Percentiles rank a stretch among this genome's conserved stretches.
Evolutionary conservation across 1,284 basidiomycete species (phyloP).

Genomic region (Ganoderma sp.): DNA sequence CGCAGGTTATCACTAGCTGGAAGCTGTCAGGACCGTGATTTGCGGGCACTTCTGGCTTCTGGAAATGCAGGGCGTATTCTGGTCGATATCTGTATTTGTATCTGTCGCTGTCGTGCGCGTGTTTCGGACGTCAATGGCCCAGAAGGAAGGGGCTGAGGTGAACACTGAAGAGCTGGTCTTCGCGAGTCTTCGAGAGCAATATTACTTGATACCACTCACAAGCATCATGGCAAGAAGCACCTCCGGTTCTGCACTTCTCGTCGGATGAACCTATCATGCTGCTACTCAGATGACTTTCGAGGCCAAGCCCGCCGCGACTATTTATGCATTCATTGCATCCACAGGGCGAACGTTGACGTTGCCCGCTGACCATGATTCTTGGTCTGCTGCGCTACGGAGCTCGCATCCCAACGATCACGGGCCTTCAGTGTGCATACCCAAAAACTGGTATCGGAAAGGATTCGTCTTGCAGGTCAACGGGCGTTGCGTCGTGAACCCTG

Average conservation of each 20-base stretch:
- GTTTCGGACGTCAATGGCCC: background rate
- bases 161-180: too few relatives aligned
- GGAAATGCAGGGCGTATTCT: background rate
- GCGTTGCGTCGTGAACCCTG: background rate
- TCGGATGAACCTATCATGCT: background rate
- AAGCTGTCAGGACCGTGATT: background rate
- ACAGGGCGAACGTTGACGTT: background rate
- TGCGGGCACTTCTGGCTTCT: background rate
- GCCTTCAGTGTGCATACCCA: background rate
- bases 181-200: background rate
- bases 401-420: background rate
- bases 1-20: background rate
- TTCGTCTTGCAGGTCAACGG: background rate
- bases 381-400: background rate
- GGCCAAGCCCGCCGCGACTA: background rate
- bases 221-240: too few relatives aligned
- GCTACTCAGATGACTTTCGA: background rate
- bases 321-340: background rate
- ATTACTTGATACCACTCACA: background rate
- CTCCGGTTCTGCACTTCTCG: background rate
- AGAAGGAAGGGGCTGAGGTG: too few relatives aligned
- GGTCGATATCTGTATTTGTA: background rate
- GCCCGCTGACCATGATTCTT: background rate
- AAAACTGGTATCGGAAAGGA: background rate
- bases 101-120: background rate